Evolutionary conservation across 805 yeast genomes (phyloP).

Genomic region (Candida sakaeoensis): DNA sequence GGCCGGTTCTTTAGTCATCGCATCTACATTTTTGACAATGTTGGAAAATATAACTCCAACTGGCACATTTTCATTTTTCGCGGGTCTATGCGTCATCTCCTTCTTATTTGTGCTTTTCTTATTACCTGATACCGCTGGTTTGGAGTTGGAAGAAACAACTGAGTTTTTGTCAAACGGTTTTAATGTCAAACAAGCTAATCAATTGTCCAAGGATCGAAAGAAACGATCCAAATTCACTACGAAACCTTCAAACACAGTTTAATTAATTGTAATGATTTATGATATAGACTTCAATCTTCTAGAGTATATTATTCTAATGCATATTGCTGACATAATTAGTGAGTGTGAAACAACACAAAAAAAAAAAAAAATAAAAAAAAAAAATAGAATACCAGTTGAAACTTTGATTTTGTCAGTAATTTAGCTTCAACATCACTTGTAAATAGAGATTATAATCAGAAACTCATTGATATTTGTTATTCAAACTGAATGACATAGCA

Average conservation of each 20-base stretch:
- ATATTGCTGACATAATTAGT: not conserved
- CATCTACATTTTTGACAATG: constrained; percentile 93
- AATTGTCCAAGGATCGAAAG: constrained; percentile 35
- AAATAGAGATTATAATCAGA: not conserved
- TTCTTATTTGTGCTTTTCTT: constrained; percentile 74
- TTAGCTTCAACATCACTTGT: not conserved
- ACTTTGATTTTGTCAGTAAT: not conserved
- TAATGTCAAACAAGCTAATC: constrained; percentile 58
- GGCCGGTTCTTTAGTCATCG: constrained; percentile 89
- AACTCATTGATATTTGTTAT: no score
- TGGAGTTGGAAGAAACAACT: constrained; percentile 90
- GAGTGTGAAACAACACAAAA: not conserved
- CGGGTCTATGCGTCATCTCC: constrained; percentile 72
- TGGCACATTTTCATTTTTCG: constrained; percentile 90
- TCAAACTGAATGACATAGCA: not conserved
- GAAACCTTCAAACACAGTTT: constrained; percentile 1
- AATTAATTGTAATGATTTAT: not conserved
- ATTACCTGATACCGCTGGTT: constrained; percentile 88
- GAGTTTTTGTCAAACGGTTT: constrained; percentile 78
- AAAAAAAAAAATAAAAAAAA: not conserved
- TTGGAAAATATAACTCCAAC: constrained; percentile 88
- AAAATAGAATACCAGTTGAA: not conserved
- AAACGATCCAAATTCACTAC: constrained; percentile 17
- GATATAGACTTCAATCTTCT: not conserved
- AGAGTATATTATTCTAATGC: not conserved